Evolutionary conservation across 768 basidiomycete species (phyloP), one percentile per base, ranked within the genome.

Genomic region (Rhizopogon rudus): DNA sequence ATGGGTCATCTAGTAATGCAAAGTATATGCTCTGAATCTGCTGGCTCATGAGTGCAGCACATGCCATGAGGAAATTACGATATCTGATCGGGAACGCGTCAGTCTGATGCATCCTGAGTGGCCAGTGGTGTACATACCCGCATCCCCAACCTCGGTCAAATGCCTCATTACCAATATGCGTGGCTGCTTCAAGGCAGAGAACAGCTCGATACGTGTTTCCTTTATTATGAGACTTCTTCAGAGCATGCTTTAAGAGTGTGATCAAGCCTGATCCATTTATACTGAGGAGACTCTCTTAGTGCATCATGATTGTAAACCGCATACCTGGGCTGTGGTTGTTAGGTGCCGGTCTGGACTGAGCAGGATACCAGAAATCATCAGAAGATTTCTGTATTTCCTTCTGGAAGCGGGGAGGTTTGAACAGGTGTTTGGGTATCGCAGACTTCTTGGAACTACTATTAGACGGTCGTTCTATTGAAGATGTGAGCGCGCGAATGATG

Each of bases 51-150:
- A 93, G 77, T 5, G 81, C 78, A 3, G 84, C 75, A 64, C 89
- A 92, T 8, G 80, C 74, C 85, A 93, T 93, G 59, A 90, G 61
- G 61, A 87, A 93, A 65, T 91, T 93, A 20, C 89, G 85, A 64
- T 93, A 92, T 25, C 91, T 93, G 56, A 14, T 22, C 22, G 41
- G 51, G 59, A 51, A n/a, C 3, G 7, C 45, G 35, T 60, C 52
- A 44, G 35, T 51, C 35, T 9, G 28, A 17, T 25, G 14, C 14
- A 31, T 22, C 17, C 25, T 25, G 25, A 50, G 16, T 29, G n/a
- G 46, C 44, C 41, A 37, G 14, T 35, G 55, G 56, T 16, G 52
- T 49, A 70, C 78, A 55, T 63, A 80, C 87, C 86, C 88, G 60
- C 87, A 88, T 13, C 90, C 90, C 90, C 90, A 93, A 1, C 54